Base-by-base conservation (phyloP, 1,284 basidiomycete species). In the Clitocybe nebularis region DNA sequence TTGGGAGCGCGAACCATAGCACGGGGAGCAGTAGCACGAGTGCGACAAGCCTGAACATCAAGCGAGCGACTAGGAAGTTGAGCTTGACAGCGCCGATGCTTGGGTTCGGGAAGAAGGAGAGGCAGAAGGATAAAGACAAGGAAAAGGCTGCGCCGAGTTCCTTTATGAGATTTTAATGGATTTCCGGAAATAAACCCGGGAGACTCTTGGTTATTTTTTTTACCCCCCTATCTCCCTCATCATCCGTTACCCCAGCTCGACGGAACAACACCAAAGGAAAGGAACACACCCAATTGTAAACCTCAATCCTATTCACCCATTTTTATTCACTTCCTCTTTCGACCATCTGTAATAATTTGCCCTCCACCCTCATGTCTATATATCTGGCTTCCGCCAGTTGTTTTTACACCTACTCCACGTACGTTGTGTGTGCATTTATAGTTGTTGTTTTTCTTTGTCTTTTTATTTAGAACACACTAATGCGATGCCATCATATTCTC, bases 41-140 rank as follows among this genome's bases (percentile, higher is more conserved):
- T 34, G 55, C 53, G 25, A 37, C 54, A 1, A 51, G 44, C 39
- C 46, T 55, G 1, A 53, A 51, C 21, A 45, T 62, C 26, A 79
- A 70, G 56, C 67, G 71, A 17, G 69, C 77, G 43, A 72, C 67
- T 53, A 66, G 84, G 41, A 88, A 88, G 66, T 59, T 88, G 62
- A 88, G 84, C 58, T 63, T 88, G 44, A 75, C 74, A 16, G 71
- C 75, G 36, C 75, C 79, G 40, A 77, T 79, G 55, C 71, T 83
- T 53, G 69, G 78, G 25, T 77, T 86, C 54, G 79, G 74, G 42
- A 69, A 69, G 48, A 42, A 25, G 35, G 36, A 46, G 35, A 33
- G 17, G 42, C 38, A 45, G 44, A 42, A 33, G 28, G 37, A 43
- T 23, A 24, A 14, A 28, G 38, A 45, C 40, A 50, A 32, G 46